Evolutionary conservation across 805 yeast species (phyloP).

Genomic region (Kluyveromyces siamensis): DNA sequence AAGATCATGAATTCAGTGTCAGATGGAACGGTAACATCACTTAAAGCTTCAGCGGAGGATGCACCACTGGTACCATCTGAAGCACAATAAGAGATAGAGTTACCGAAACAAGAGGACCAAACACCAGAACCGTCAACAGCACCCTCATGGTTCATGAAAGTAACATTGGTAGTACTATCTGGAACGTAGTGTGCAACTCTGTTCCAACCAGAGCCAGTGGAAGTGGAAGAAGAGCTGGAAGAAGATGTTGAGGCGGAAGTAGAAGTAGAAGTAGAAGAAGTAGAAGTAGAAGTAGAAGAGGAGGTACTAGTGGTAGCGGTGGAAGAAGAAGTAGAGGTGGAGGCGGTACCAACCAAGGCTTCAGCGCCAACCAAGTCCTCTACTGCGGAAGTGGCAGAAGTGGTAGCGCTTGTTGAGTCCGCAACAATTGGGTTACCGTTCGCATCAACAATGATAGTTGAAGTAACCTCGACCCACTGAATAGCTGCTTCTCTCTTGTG

Average conservation of each 20-base stretch:
- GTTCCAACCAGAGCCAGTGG: slow-evolving; percentile 52
- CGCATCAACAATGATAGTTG: slow-evolving; percentile 62
- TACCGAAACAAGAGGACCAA: slow-evolving; percentile 82
- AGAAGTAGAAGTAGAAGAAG: slow-evolving; percentile 24
- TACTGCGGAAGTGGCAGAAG: slow-evolving; percentile 15
- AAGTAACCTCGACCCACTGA: slow-evolving; percentile 62
- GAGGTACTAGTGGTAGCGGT: slow-evolving; percentile 17
- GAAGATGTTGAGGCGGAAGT: slow-evolving; percentile 26
- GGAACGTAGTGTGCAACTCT: slow-evolving; percentile 70
- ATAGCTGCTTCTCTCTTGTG: slow-evolving; percentile 57
- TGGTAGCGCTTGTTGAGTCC: not conserved
- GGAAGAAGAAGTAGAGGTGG: slow-evolving; percentile 10
- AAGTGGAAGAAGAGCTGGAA: slow-evolving; percentile 31
- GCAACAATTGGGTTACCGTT: slow-evolving; percentile 35
- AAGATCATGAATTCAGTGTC: slow-evolving; percentile 77
- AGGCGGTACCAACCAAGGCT: slow-evolving; percentile 6
- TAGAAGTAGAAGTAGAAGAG: slow-evolving; percentile 20
- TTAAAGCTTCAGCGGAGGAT: slow-evolving; percentile 55
- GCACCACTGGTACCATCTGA: slow-evolving; percentile 72
- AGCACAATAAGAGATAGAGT: slow-evolving; percentile 80
- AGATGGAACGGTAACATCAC: slow-evolving; percentile 60
- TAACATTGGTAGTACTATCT: slow-evolving; percentile 61
- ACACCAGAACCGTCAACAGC: slow-evolving; percentile 79
- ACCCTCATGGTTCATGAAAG: slow-evolving; percentile 83
- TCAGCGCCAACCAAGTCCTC: slow-evolving; percentile 2